Conservation (phyloP, 2,329 filamentous ascomycete species). For the Colletotrichum lindemuthianum region DNA sequence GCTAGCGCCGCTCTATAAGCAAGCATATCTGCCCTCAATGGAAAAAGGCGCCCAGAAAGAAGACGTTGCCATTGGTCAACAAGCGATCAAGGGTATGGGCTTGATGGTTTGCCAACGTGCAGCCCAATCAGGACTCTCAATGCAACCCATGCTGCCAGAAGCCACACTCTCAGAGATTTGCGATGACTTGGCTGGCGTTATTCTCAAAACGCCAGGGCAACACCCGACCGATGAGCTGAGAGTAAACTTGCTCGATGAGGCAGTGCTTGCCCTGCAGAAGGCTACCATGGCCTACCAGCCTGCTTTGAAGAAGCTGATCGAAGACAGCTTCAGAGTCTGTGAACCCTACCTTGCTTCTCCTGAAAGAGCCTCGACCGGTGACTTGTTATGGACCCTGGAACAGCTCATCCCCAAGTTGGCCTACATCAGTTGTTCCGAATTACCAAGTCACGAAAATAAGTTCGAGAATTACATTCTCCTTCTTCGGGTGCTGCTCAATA, state of each 20-base stretch:
- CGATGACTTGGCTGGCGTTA: constrained; percentile 39
- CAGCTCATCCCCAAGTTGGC: constrained; percentile 56
- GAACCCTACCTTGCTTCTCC: constrained; percentile 19
- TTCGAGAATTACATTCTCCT: constrained; percentile 55
- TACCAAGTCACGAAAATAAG: constrained; percentile 42
- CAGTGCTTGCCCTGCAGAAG: constrained; percentile 52
- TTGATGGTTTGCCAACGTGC: constrained; percentile 55
- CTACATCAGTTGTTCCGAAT: constrained; percentile 59
- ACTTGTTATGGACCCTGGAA: constrained; percentile 39
- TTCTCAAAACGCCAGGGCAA: constrained; percentile 41
- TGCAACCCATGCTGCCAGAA: constrained; percentile 29
- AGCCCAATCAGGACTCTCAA: constrained; percentile 35
- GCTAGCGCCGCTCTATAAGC: constrained; percentile 55
- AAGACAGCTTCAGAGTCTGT: constrained; percentile 29
- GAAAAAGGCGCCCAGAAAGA: constrained; percentile 46
- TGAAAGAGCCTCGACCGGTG: constrained; percentile 19
- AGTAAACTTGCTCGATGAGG: constrained; percentile 50
- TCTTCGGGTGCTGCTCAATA: constrained; percentile 46
- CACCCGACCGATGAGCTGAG: constrained; percentile 30
- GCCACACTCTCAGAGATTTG: constrained; percentile 48
- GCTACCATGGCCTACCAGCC: constrained; percentile 48
- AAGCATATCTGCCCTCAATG: constrained; percentile 52
- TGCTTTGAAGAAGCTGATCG: constrained; percentile 48
- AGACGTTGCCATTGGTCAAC: constrained; percentile 52
- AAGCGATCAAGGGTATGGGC: constrained; percentile 58